Evolutionary conservation across 768 basidiomycete species (phyloP), one percentile per base, ranked within the genome.

Genomic region (Trametes meyenii): DNA sequence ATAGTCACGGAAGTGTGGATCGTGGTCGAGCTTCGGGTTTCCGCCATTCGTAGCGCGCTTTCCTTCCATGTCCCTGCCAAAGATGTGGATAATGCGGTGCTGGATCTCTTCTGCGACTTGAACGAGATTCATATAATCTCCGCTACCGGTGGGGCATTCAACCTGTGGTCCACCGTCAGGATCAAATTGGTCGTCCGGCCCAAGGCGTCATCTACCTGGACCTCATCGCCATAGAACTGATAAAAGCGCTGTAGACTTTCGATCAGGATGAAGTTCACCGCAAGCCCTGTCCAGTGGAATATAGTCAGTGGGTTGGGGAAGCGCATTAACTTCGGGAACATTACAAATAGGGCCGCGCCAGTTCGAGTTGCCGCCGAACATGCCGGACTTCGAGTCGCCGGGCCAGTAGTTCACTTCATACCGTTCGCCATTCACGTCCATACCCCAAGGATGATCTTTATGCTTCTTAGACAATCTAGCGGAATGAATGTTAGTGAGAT

Each of bases 281-380:
- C 95, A 43, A 98, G 85, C 97, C 96, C 94, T 85, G 73, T 70
- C 48, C 60, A 60, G 64, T 2, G 39, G 33, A 46, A 55, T 39
- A 46, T 3, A 33, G 29, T n/a, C 24, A 39, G 24, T 23, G 29
- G n/a, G 12, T 23, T n/a, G 19, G 23, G n/a, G 42, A 16, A 13
- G 21, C n/a, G 5, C 33, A 40, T 38, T 11, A 2, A 60, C 23
- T 44, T 5, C 26, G 5, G n/a, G 29, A 1, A 10, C 63, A 85
- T 76, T 66, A 90, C 90, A 92, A 59, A 92, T 90, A 3, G 90
- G 90, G n/a, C 94, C 94, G 72, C 94, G 80, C 94, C 94, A 96
- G 66, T 95, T 96, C n/a, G 93, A 95, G 71, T 95, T 96, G n/a
- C 93, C 94, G 54, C 95, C 94, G 74, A 97, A 96, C 96, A 99